Base-by-base conservation (phyloP, 306 rosid species). In the Vigna hirtella region DNA sequence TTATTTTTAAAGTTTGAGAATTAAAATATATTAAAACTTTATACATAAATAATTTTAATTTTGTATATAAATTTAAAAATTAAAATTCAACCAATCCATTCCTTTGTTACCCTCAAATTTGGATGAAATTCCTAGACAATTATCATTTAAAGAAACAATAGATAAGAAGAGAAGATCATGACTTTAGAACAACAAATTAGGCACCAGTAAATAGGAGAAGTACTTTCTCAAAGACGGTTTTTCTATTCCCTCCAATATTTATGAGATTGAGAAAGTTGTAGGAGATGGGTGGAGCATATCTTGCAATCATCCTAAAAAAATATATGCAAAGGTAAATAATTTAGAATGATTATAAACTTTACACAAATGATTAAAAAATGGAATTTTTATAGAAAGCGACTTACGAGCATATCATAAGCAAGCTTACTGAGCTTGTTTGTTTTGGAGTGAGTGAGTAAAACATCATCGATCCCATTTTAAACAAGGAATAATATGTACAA, bases 321-420 rank as follows among this genome's bases (percentile, higher is more conserved):
- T 51, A 74, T 63, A 76, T 22, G 6, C 59, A 52, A 64, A 77
- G 34, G 53, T 38, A 77, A 68, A 43, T 52, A 36, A 5, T 77
- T 79, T 56, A 71, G 48, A 64, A 68, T 62, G 14, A 57, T 47
- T 24, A 9, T 63, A 30, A 57, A 32, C 15, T 32, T 30, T 69
- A 38, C 24, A 61, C 32, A 30, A 70, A 59, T 63, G 47, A 43
- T 56, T 9, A 17, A 67, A 77, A 71, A 61, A 9, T 42, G 9
- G 13, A 22, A 36, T 66, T 42, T 22, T 2, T 11, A 6, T 14
- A 43, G 24, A 56, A 65, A 45, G 63, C 16, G 16, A 86, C 96
- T 90, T 88, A 94, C 97, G 97, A 94, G 91, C 97, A 92, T 83
- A 94, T 94, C 94, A 94, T 90, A 72, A 94, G 97, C 93, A 94